Evolutionary conservation across 352 stramenopile genomes (phyloP).

Genomic region (Globisporangium parvum): DNA sequence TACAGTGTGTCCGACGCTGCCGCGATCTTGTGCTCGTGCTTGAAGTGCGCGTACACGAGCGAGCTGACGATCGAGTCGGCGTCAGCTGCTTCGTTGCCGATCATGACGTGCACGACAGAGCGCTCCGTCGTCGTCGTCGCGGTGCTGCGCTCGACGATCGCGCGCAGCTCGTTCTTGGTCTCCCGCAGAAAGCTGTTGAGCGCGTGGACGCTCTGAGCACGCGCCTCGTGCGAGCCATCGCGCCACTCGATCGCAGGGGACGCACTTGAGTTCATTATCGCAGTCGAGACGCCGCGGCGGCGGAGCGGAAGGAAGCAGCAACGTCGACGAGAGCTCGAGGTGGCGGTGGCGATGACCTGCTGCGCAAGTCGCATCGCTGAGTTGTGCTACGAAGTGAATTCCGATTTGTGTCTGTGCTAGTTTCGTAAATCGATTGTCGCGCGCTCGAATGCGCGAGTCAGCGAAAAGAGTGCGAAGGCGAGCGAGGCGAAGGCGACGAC

Average conservation of each 20-base stretch:
- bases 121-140: not conserved
- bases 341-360: too few species aligned
- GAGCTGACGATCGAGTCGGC: constrained; percentile 83
- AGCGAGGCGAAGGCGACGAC: too few species aligned
- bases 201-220: not conserved
- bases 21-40: constrained; percentile 12
- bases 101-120: constrained; percentile 43
- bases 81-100: constrained; percentile 78
- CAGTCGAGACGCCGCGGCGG: not conserved
- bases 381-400: too few species aligned
- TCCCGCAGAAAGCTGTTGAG: constrained; percentile 26
- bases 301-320: not conserved
- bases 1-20: constrained; percentile 16
- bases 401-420: too few species aligned
- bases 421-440: too few species aligned
- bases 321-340: not conserved
- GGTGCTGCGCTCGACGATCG: not conserved
- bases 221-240: constrained; percentile 2
- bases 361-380: not conserved
- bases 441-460: too few species aligned
- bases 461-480: too few species aligned
- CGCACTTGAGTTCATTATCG: constrained; percentile 10
- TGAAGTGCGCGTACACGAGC: constrained; percentile 53
- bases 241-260: constrained; percentile 13
- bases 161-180: constrained; percentile 7